Base-by-base conservation (phyloP, 2,329 filamentous ascomycete species). In the Sarocladium brachiariae region DNA sequence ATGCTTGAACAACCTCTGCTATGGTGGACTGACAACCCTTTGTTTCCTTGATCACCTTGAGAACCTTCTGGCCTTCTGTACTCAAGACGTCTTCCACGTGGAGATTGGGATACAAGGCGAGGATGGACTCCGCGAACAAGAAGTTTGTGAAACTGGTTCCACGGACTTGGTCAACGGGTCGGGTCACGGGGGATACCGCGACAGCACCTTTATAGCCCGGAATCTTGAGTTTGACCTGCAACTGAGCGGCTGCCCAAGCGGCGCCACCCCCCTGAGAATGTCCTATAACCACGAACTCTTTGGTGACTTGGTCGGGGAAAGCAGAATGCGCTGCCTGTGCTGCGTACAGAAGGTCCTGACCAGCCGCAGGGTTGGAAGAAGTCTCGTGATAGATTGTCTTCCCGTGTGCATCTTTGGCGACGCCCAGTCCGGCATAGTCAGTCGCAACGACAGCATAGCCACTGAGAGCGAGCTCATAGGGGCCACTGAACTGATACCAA, bases 251-350 rank as follows among this genome's bases (percentile, higher is more conserved):
- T 9, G 51, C 52, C 74, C 74, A 77, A 0, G 68, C 68, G 1
- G 64, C 65, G 0, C 63, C 65, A 7, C 71, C 73, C 7, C 74
- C 74, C 55, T 77, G 70, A 8, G 66, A 72, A 49, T 75, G 71
- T 1, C 73, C 73, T 52, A 71, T 63, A n/a, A 66, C 62, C 2
- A 74, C 70, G 41, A 72, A 78, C 1, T 65, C 57, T 0, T 60
- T 52, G 2, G 54, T 61, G 0, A 71, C 57, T 0, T 59, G 54
- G 1, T 58, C 55, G 0, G 64, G 56, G 50, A 75, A 78, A 0
- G 70, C 68, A 10, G 52, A 54, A 16, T 61, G 63, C 0, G 71
- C 69, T 1, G 75, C 74, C 18, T 61, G 37, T 4, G 76, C 55
- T 0, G 71, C 65, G 50, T 73, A 68, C 0, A 71, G 58, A 0